Evolutionary conservation across 805 yeast genomes (phyloP), one percentile per base, ranked within the genome.

Genomic region (Blastobotrys chiropterorum): DNA sequence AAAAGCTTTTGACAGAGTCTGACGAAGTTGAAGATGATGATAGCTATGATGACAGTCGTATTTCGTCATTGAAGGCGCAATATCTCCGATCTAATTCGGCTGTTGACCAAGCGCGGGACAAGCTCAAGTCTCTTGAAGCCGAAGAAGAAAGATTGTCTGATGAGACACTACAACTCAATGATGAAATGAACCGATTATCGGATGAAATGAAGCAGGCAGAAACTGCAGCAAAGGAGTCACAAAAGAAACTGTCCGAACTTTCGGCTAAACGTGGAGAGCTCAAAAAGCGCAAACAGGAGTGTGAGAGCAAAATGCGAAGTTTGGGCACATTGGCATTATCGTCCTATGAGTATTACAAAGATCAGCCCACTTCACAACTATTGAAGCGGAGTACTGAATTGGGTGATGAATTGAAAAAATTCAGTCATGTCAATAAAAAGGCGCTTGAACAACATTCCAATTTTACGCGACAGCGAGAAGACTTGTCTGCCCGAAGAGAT

Each of bases 311-410:
- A 61, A 83, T 90, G 30, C 75, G 90, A 55, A 95, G 86, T 42
- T 69, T 90, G 41, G 97, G 97, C n/a, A 86, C 86, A 2, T 72
- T 92, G 15, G 92, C 97, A 0, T 97, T 90, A 61, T 90, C 86
- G 50, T 90, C 94, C 0, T 82, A 87, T 57, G 74, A 74, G 13
- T 62, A 67, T 34, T 79, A 74, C 60, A 75, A 73, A 38, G 65
- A 69, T 26, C 34, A 26, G 11, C 34, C 70, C 1, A 79, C 88
- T 8, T 81, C 79, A 39, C 73, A 75, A 4, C 66, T 90, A 31
- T 66, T 86, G 47, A 60, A 66, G 14, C 71, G 75, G 49, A 72
- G 89, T 54, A 81, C 79, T 48, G 67, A 67, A 22, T 77, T 80
- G 4, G 80, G 82, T 42, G 78, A 77, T 38, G 78, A 77, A 26